phyloP scores from a whole-genome alignment of 2,329 filamentous ascomycete genomes.

The Claviceps monticola region DNA sequence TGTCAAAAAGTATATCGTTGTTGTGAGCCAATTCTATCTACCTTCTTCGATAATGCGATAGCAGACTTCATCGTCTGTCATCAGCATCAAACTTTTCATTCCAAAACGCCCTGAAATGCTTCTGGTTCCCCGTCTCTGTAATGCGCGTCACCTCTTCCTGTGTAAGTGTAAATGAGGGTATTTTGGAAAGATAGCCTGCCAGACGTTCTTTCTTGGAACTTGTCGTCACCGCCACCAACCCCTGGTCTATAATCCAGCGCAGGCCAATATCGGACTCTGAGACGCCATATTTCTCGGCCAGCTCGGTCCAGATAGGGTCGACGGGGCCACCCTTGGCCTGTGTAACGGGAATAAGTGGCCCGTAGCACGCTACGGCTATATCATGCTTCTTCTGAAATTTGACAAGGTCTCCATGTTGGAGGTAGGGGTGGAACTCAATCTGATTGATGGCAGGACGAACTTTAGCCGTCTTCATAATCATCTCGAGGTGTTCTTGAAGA shows the following conservation, averaged over 20 bases:
- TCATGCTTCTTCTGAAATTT: constrained; percentile 41
- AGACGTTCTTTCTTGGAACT: constrained; percentile 44
- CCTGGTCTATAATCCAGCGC: constrained; percentile 47
- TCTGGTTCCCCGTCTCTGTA: constrained; percentile 38
- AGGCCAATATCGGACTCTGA: constrained; percentile 41
- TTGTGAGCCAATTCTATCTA: neutral
- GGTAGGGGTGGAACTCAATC: constrained; percentile 68
- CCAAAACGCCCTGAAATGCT: constrained; percentile 51
- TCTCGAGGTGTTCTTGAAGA: constrained; percentile 38
- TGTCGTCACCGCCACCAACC: constrained; percentile 44
- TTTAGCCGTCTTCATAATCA: constrained; percentile 42
- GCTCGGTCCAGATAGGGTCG: constrained; percentile 32
- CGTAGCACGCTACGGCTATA: constrained; percentile 44
- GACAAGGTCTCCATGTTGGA: constrained; percentile 49
- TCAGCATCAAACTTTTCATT: constrained; percentile 33
- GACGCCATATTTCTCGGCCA: constrained; percentile 46
- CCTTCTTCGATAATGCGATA: neutral
- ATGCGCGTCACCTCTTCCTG: constrained; percentile 44
- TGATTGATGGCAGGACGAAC: constrained; percentile 60
- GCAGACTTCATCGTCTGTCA: constrained; percentile 24
- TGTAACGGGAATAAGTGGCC: constrained; percentile 37
- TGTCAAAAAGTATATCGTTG: neutral
- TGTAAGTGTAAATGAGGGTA: constrained; percentile 44
- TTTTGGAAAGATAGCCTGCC: constrained; percentile 36
- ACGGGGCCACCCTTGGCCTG: constrained; percentile 37